Conservation (phyloP, 2,329 filamentous ascomycete species). For the Fusarium sp. region DNA sequence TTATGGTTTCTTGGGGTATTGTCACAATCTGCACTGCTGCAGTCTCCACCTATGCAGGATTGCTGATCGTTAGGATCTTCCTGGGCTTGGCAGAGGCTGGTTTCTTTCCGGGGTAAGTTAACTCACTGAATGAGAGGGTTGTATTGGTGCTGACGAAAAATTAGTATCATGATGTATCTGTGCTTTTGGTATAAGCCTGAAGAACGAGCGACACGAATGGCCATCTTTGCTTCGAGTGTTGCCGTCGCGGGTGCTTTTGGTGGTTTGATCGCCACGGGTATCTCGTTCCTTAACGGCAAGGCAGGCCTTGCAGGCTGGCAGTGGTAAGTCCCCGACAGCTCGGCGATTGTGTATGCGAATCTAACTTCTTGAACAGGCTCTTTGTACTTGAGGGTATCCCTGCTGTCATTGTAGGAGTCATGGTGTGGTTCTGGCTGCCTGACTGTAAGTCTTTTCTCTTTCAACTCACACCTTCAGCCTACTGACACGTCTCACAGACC, state of each 20-base stretch:
- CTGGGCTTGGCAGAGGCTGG: slow-evolving; percentile 68
- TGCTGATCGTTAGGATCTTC: slow-evolving; percentile 64
- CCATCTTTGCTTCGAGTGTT: slow-evolving; percentile 72
- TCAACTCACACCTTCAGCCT: accelerated
- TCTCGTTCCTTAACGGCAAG: slow-evolving; percentile 63
- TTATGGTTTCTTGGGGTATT: slow-evolving; percentile 65
- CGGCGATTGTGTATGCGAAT: accelerated
- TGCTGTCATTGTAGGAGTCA: slow-evolving; percentile 51
- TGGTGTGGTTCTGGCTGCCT: slow-evolving; percentile 53
- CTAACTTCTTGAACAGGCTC: slow-evolving; percentile 61
- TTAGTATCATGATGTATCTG: slow-evolving; percentile 67
- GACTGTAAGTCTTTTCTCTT: slow-evolving; percentile 44
- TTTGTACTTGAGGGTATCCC: slow-evolving; percentile 68
- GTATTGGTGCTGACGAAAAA: neutral
- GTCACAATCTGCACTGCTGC: slow-evolving; percentile 65
- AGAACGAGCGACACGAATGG: slow-evolving; percentile 71
- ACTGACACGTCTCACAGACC: slow-evolving; percentile 31
- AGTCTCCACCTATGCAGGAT: slow-evolving; percentile 63
- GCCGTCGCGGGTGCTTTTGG: slow-evolving; percentile 73
- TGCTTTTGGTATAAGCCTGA: slow-evolving; percentile 75
- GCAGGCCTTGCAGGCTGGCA: slow-evolving; percentile 70
- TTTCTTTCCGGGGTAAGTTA: slow-evolving; percentile 62
- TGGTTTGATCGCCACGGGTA: slow-evolving; percentile 69
- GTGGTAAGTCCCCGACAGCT: slow-evolving; percentile 22
- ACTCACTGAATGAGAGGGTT: accelerated